Conservation (phyloP, 768 basidiomycete species). For the Sarcodon sp. region DNA sequence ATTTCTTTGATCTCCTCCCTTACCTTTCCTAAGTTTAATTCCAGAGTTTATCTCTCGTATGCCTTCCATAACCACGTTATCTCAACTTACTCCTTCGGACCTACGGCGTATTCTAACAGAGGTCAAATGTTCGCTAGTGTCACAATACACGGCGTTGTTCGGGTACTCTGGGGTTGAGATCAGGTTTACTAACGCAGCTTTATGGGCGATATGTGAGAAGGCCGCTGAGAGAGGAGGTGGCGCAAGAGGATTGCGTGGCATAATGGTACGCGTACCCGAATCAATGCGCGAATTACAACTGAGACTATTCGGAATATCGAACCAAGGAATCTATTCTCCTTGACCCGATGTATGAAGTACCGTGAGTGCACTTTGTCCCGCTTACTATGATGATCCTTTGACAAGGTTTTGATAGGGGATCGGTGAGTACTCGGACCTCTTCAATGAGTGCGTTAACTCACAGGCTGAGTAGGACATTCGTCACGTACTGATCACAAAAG, state of each 20-base stretch:
- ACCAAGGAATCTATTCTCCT: conserved; percentile 64
- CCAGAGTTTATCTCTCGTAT: conserved; percentile 91
- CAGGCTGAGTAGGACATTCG: conserved; percentile 42
- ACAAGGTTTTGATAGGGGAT: conserved; percentile 31
- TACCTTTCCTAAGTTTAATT: conserved; percentile 48
- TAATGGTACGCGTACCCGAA: conserved; percentile 44
- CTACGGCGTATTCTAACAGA: conserved; percentile 86
- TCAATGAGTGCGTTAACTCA: conserved; percentile 2
- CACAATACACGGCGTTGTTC: conserved; percentile 81
- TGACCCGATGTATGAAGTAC: conserved; percentile 89
- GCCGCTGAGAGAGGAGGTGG: conserved; percentile 80
- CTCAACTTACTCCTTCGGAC: conserved; percentile 69
- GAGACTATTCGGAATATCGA: conserved; percentile 1
- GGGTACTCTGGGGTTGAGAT: conserved; percentile 78
- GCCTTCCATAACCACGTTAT: conserved; percentile 81
- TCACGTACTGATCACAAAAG: conserved; percentile 71
- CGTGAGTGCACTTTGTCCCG: conserved; percentile 35
- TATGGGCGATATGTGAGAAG: conserved; percentile 70
- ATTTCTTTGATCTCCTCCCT: not conserved
- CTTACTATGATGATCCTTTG: conserved; percentile 1
- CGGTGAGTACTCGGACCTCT: conserved; percentile 29
- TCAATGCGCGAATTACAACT: conserved; percentile 1
- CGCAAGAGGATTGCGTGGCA: conserved; percentile 79
- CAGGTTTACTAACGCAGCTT: conserved; percentile 69
- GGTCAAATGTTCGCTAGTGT: conserved; percentile 82